A percentile compares a stretch with the other conserved stretches of the same genome.
These are phyloP conservation scores for Tolypocladium tropicale DNA, from an alignment of 2,329 filamentous ascomycete species.

Conservation along the genomic window DNA sequence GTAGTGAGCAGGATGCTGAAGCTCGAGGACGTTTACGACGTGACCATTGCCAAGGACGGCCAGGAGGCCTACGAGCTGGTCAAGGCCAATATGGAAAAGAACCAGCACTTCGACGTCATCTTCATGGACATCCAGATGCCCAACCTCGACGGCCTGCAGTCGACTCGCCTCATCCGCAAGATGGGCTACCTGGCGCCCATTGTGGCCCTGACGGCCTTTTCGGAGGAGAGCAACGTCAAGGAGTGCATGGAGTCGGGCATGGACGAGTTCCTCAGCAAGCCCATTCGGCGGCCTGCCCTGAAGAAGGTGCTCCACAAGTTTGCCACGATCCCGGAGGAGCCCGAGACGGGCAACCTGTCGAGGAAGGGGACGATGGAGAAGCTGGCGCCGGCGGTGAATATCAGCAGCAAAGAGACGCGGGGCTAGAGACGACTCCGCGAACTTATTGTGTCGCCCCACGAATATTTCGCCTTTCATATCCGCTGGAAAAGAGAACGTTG, in stretches of 20 bases:
- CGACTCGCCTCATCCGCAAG: constrained; percentile 72
- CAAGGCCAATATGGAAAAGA: constrained; percentile 67
- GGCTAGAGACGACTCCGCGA: not conserved
- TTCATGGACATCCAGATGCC: constrained; percentile 98
- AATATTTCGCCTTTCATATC: too few species aligned
- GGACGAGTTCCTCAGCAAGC: constrained; percentile 75
- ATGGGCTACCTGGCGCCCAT: constrained; percentile 84
- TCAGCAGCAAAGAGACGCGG: not conserved
- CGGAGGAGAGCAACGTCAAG: constrained; percentile 80
- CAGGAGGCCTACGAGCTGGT: constrained; percentile 84
- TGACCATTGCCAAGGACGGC: constrained; percentile 76
- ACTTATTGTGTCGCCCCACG: too few species aligned
- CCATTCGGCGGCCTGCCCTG: constrained; percentile 71
- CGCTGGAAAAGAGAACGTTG: not conserved
- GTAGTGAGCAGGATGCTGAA: constrained; percentile 56
- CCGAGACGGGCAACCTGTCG: constrained; percentile 9
- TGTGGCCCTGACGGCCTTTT: constrained; percentile 81
- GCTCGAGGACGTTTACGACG: constrained; percentile 72
- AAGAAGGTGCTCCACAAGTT: constrained; percentile 75
- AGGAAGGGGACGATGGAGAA: not conserved
- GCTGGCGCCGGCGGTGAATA: not conserved
- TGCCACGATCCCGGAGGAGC: constrained; percentile 67
- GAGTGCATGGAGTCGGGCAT: constrained; percentile 84
- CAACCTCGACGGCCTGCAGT: constrained; percentile 80
- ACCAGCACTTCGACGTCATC: constrained; percentile 70